Percentiles rank a stretch among this genome's conserved stretches.
These are phyloP conservation scores for Ogataea naganishii DNA, from an alignment of 805 yeast species.

Conservation along the genomic window DNA sequence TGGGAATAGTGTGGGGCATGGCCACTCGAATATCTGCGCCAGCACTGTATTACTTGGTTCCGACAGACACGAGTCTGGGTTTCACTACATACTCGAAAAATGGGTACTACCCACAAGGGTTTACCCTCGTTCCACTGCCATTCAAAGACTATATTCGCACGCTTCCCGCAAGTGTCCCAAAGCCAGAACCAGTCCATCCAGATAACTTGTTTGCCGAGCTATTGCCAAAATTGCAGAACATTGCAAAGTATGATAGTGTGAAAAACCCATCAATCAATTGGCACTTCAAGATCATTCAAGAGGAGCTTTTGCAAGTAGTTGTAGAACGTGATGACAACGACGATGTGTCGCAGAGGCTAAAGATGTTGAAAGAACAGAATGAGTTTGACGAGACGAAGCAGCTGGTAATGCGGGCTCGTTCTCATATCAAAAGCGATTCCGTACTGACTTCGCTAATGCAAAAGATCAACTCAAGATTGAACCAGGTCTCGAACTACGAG, in stretches of 20 bases:
- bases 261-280: slow-evolving; percentile 60
- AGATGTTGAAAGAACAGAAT: slow-evolving; percentile 8
- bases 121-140: slow-evolving; percentile 62
- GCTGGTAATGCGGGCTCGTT: slow-evolving; percentile 7
- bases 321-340: slow-evolving; percentile 9
- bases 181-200: slow-evolving; percentile 1
- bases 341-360: slow-evolving; percentile 4
- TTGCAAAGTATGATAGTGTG: slow-evolving; percentile 30
- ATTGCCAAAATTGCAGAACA: slow-evolving; percentile 15
- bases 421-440: slow-evolving; percentile 4
- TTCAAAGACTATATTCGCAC: slow-evolving; percentile 67
- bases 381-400: slow-evolving; percentile 14
- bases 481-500: slow-evolving; percentile 14
- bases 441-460: slow-evolving; percentile 7
- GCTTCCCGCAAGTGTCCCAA: slow-evolving; percentile 34
- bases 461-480: slow-evolving; percentile 13
- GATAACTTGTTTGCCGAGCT: slow-evolving; percentile 16
- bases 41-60: slow-evolving; percentile 45
- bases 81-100: slow-evolving; percentile 5
- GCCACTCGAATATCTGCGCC: slow-evolving; percentile 47
- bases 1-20: slow-evolving; percentile 71
- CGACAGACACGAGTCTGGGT: slow-evolving; percentile 28
- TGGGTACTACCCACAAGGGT: slow-evolving; percentile 53
- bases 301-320: slow-evolving; percentile 54
- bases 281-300: slow-evolving; percentile 57